Conservation (phyloP, 2,329 filamentous ascomycete genomes). For the Fusarium torulosum region DNA sequence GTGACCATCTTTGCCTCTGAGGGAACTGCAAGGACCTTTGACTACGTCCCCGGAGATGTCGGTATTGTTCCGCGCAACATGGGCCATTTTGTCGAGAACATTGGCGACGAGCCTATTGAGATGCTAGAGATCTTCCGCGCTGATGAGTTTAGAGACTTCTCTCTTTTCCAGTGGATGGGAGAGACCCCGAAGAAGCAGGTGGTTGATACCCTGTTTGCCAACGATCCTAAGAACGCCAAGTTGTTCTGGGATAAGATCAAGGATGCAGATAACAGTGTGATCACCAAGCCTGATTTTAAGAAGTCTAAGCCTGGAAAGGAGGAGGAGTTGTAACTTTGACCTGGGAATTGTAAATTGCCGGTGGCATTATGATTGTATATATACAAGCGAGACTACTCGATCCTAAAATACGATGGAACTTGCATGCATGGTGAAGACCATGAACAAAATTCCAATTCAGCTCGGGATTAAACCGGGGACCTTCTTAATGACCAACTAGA, state of each 20-base stretch:
- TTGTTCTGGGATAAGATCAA: slow-evolving; percentile 73
- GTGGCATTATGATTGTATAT: neutral
- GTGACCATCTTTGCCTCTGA: slow-evolving; percentile 81
- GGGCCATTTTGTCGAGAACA: slow-evolving; percentile 86
- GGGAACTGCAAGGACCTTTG: slow-evolving; percentile 78
- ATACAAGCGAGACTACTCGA: neutral
- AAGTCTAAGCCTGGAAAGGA: neutral
- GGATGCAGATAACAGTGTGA: slow-evolving; percentile 70
- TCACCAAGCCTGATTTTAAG: slow-evolving; percentile 55
- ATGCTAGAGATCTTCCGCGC: slow-evolving; percentile 82
- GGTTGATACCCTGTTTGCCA: slow-evolving; percentile 73
- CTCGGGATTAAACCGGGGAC: neutral
- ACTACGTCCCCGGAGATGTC: slow-evolving; percentile 80
- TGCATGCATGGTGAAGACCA: too few relatives aligned
- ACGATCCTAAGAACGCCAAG: slow-evolving; percentile 70
- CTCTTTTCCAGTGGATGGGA: slow-evolving; percentile 80
- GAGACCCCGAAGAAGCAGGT: slow-evolving; percentile 77
- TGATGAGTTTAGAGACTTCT: slow-evolving; percentile 79
- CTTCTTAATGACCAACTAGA: neutral
- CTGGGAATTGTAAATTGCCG: fast-evolving
- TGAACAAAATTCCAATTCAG: neutral
- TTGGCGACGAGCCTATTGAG: slow-evolving; percentile 79
- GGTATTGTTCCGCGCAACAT: slow-evolving; percentile 82
- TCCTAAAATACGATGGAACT: too few relatives aligned
- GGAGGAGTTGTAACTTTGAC: slow-evolving; percentile 7